These are phyloP conservation scores for Exophiala oligosperma DNA, from an alignment of 2,329 filamentous ascomycete species.

Conservation along the genomic window DNA sequence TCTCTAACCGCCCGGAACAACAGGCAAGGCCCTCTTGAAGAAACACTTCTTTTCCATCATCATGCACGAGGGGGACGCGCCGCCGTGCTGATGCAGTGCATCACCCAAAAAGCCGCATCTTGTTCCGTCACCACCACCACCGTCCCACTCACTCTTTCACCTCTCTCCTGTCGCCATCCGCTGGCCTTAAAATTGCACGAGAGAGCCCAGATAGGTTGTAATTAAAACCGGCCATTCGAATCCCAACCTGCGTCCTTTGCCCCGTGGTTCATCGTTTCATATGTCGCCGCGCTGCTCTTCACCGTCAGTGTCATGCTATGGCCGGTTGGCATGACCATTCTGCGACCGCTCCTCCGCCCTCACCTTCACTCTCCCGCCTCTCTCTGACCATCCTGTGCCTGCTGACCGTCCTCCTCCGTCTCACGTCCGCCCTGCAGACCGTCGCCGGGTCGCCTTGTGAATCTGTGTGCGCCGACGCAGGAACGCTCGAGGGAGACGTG, in stretches of 20 bases:
- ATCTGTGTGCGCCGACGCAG: slow-evolving; percentile 20
- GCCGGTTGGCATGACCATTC: slow-evolving; percentile 25
- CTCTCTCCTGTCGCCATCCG: background rate
- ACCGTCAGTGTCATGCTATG: slow-evolving; percentile 25
- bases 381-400: slow-evolving; percentile 10
- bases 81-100: background rate
- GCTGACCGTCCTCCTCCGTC: slow-evolving; percentile 17
- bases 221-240: background rate
- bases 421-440: slow-evolving; percentile 22
- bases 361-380: slow-evolving; percentile 3
- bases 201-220: background rate
- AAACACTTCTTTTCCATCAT: background rate
- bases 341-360: slow-evolving; percentile 17
- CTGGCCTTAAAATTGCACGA: slow-evolving; percentile 15
- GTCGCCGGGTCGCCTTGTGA: slow-evolving; percentile 28
- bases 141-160: background rate
- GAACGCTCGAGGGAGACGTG: slow-evolving; percentile 42
- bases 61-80: background rate
- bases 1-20: slow-evolving; percentile 21
- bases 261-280: slow-evolving; percentile 18
- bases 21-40: slow-evolving; percentile 15
- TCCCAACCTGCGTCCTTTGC: slow-evolving; percentile 10
- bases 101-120: background rate
- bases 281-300: slow-evolving; percentile 21
- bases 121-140: background rate